Base-by-base conservation (phyloP, 148 eudicot species). In the Rhododendron mucronatum region DNA sequence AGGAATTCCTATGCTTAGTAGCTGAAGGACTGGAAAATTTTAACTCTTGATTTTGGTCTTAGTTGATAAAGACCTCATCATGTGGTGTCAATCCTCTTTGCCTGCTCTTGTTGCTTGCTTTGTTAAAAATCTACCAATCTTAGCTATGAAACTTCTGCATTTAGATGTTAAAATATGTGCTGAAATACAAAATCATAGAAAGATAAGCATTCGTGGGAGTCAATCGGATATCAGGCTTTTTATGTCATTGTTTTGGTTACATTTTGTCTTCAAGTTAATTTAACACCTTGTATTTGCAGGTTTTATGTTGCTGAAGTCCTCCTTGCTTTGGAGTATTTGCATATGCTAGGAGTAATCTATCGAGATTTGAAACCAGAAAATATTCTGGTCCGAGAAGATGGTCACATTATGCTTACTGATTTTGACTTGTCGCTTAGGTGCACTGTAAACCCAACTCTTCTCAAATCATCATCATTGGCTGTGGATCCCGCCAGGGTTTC, bases 301-400 rank as follows among this genome's bases (percentile, higher is more conserved):
- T 88, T 88, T 41, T 88, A 88, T 76, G 89, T 79, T 20, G 89
- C 89, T 1, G 89, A 88, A 51, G 87, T 88, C 67, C 89, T 88
- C 65, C 83, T 91, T 75, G 92, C 91, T 23, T 87, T 91, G 1
- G 92, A 91, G 86, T 91, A 91, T 87, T 86, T 91, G 77, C 92
- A 91, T 82, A 91, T 91, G 92, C 86, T 91, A 47, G 92, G 92
- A 82, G 88, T 91, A 30, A 86, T 91, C 26, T 91, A 91, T 85
- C 86, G 92, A 83, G 92, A 91, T 81, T 71, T 91, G 39, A 91
- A 91, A 81, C 92, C 92, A 0, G 92, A 91, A 80, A 91, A 91
- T 21, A 88, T 91, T 45, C 76, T 91, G 51, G 92, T 91, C 57
- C 87, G 92, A n/a, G 92, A 91, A n/a, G 92, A 91, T 73, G 92